Base-by-base conservation (phyloP, 305 asterid genomes). In the Fraxinus greggii region DNA sequence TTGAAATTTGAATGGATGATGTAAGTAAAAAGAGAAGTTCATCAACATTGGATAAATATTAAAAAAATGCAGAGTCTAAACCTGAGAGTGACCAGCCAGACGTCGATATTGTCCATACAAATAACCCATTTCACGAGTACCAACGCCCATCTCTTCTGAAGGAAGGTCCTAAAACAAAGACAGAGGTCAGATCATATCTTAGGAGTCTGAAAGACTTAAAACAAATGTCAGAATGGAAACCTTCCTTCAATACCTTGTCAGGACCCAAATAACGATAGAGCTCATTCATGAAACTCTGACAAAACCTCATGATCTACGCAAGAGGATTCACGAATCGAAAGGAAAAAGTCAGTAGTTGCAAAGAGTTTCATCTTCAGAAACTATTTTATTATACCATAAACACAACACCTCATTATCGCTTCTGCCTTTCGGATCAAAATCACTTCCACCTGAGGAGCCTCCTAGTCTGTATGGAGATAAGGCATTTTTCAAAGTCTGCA, bases 361-460 rank as follows among this genome's bases (percentile, higher is more conserved):
- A 78, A 70, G 15, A 79, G 21, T 67, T 81, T 75, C 72, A 86
- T 78, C 83, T 77, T 76, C 67, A 80, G 61, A 24, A 77, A 78
- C 38, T 80, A 83, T 9, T 83, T 59, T 48, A 73, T 17, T 36
- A 73, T 56, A 84, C 51, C 69, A 81, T 69, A 86, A 83, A 76
- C 70, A 77, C 54, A 81, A 40, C 83, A 94, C 99, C 98, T 96
- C 99, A 70, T 82, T 92, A 59, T 94, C 98, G 75, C 95, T 93
- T 92, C 91, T 96, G 81, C 97, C 97, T 81, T 87, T 93, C 59
- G 99, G 99, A 87, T 96, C 97, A 86, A 96, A 96, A 90, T 96
- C 99, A 86, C 97, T 92, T 84, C 99, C 99, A 81, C 99, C 99
- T 19, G 98, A 94, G 79, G 99, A 92, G 89, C 99, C 99, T 72